Conservation (phyloP, 352 stramenopile genomes). For the Blastocystis sp. region DNA sequence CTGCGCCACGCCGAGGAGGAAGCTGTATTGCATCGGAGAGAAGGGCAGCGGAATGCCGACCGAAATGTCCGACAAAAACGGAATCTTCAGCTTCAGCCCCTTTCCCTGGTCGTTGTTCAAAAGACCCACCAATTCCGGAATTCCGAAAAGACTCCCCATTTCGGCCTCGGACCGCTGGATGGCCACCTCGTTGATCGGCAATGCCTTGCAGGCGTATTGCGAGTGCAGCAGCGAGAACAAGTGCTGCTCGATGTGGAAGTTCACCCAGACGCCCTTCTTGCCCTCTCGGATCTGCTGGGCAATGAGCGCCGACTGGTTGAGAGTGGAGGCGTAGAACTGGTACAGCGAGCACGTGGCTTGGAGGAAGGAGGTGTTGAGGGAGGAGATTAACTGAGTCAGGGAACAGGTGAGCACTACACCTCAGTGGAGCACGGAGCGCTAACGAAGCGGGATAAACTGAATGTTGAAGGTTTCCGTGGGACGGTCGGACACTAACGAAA, state of each 20-base stretch:
- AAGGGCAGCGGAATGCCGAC: not conserved
- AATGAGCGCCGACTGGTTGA: not conserved
- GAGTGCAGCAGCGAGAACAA: not conserved
- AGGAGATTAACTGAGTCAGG: constrained; percentile 5
- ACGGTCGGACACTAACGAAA: constrained; percentile 1
- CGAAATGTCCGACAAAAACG: constrained; percentile 20
- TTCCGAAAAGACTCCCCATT: not conserved
- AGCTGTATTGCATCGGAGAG: not conserved
- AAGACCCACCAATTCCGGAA: not conserved
- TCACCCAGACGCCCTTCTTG: constrained; percentile 6
- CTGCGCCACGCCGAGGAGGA: not conserved
- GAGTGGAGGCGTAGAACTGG: not conserved
- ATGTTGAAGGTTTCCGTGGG: constrained; percentile 31
- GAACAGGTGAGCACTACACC: constrained; percentile 5
- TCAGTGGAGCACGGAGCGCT: not conserved
- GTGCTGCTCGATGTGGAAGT: constrained; percentile 22
- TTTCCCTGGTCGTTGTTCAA: constrained; percentile 27
- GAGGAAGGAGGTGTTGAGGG: not conserved
- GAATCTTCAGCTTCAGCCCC: not conserved
- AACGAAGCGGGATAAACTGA: constrained; percentile 53
- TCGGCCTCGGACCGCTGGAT: not conserved
- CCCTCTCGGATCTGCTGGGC: not conserved
- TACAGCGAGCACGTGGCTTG: not conserved
- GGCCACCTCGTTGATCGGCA: not conserved
- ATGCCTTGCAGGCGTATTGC: not conserved